Evolutionary conservation across 2,329 filamentous ascomycete genomes (phyloP), one percentile per base, ranked within the genome.

Genomic region (Aspergillus sp.): DNA sequence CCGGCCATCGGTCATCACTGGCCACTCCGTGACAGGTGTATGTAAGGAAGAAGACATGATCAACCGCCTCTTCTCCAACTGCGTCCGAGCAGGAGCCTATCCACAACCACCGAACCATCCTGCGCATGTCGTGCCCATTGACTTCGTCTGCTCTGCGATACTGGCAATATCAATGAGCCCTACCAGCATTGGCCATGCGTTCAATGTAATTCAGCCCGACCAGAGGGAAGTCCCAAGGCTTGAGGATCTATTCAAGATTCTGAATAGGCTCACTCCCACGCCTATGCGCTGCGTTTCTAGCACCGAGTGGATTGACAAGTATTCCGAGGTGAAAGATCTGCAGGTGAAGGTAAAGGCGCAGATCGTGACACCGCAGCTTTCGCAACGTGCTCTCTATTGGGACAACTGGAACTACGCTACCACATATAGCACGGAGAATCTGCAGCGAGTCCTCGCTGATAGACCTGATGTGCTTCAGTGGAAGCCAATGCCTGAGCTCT

Each of bases 31-130:
- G 5, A 62, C 55, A 2, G 62, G 59, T 2, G 32, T 42, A 3
- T 49, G 44, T 19, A 65, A 61, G 20, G 25, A 51, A 6, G 48
- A 59, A 2, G 59, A 65, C 41, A 38, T 56, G 4, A 9, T 58
- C 19, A 57, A 48, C 32, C 52, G 62, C 3, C 25, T 64, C 2
- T 56, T 64, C 29, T n/a, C 48, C 2, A 53, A 46, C 4, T 58
- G 58, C 20, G 49, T 62, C 17, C 55, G 45, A 1, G 20, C 57
- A 1, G 50, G 61, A 2, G 20, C 29, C 29, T 65, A 56, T 31
- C 61, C 62, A 0, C 19, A 38, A 1, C 34, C 50, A 2, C 55
- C 56, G 2, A 25, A 43, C 2, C 55, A 58, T 1, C 49, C 53
- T 1, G 49, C 52, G 4, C 47, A 58, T 2, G 56, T 58, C 17